A percentile compares a stretch with the other conserved stretches of the same genome.
Conservation (phyloP, 208 protist species). For the Leishmania guyanensis region DNA sequence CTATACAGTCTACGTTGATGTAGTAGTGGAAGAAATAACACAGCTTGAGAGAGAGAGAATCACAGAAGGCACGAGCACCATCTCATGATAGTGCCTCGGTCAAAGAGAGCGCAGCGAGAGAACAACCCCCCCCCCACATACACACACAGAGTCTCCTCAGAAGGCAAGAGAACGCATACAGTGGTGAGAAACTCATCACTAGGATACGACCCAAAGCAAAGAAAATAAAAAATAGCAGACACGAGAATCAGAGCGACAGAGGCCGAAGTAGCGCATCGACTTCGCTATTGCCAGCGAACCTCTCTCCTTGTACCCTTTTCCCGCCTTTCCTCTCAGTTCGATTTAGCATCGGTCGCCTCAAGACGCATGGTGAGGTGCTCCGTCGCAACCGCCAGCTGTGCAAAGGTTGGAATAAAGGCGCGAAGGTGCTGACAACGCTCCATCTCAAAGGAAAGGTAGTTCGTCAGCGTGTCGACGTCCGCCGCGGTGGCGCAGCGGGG, state of each 20-base stretch:
- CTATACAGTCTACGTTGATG: not conserved
- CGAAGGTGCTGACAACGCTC: constrained; percentile 57
- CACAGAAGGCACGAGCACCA: not conserved
- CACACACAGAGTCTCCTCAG: not conserved
- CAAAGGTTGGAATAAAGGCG: constrained; percentile 83
- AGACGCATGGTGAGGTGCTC: constrained; percentile 61
- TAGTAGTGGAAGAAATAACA: not conserved
- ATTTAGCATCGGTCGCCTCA: constrained; percentile 6
- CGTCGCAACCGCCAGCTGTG: constrained; percentile 70
- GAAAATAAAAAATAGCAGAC: not conserved
- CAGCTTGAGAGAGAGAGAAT: not conserved
- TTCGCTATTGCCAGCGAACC: not conserved
- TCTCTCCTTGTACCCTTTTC: not conserved
- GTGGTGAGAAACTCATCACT: not conserved
- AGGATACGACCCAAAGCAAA: not conserved
- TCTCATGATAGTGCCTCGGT: not conserved
- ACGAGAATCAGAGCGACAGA: not conserved
- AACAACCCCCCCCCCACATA: not conserved
- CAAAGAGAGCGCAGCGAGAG: not conserved
- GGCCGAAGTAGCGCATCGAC: not conserved
- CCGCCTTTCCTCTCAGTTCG: not conserved
- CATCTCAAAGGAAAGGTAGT: constrained; percentile 62
- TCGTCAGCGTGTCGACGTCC: constrained; percentile 43
- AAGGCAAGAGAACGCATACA: not conserved
- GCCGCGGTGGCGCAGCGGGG: constrained; percentile 58